phyloP scores from a whole-genome alignment of 2,329 filamentous ascomycete genomes.

The Epichloe coenophiala region DNA sequence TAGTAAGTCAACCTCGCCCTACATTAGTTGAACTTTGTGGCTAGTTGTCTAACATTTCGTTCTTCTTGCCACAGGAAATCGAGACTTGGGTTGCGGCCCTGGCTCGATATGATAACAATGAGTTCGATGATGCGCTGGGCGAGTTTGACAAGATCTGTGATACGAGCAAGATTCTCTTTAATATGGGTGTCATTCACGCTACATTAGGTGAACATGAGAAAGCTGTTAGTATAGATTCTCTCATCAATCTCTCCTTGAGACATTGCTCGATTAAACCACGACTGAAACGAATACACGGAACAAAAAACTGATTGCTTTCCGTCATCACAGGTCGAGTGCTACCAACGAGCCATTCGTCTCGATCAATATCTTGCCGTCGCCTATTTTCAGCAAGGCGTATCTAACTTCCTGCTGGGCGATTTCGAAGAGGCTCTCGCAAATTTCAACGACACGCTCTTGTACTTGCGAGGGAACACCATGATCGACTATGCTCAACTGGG shows the following conservation, averaged over 20 bases:
- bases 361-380: slow-evolving; percentile 95
- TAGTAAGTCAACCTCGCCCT: slow-evolving; percentile 27
- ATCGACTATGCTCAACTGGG: slow-evolving; percentile 97
- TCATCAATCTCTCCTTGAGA: neutral
- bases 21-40: neutral
- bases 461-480: slow-evolving; percentile 87
- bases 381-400: slow-evolving; percentile 97
- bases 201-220: slow-evolving; percentile 92
- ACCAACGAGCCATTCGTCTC: slow-evolving; percentile 77
- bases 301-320: neutral
- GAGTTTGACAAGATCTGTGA: slow-evolving; percentile 81
- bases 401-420: slow-evolving; percentile 91
- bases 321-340: slow-evolving; percentile 65
- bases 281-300: neutral
- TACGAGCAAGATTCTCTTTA: slow-evolving; percentile 97
- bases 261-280: neutral
- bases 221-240: slow-evolving; percentile 50
- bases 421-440: slow-evolving; percentile 96
- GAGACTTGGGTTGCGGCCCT: slow-evolving; percentile 95
- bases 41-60: neutral
- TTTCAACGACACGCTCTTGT: slow-evolving; percentile 95
- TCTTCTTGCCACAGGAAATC: slow-evolving; percentile 58
- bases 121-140: slow-evolving; percentile 79
- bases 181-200: slow-evolving; percentile 94
- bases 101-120: slow-evolving; percentile 86